Evolutionary conservation across 176 grass and related monocot genomes (phyloP).

Genomic region (barley (Hordeum vulgare)): DNA sequence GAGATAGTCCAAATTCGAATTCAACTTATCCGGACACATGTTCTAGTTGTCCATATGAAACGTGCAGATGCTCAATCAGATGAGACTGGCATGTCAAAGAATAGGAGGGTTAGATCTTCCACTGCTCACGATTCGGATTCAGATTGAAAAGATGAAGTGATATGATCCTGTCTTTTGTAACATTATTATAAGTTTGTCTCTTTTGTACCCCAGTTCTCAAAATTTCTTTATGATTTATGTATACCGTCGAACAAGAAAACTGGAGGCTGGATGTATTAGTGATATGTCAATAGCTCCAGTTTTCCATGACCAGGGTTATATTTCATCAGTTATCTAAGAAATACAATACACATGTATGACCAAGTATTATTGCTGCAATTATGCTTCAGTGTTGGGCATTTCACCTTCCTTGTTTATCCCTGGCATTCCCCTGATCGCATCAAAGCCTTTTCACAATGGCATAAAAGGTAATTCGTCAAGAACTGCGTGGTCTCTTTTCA

Average conservation of each 20-base stretch:
- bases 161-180: not conserved
- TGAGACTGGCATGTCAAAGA: constrained; percentile 35
- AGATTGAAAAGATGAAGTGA: constrained; percentile 26
- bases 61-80: too few species aligned
- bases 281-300: not conserved
- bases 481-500: not conserved
- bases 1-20: too few species aligned
- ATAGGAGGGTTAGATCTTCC: constrained; percentile 62
- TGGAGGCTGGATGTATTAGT: not conserved
- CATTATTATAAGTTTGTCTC: not conserved
- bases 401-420: not conserved
- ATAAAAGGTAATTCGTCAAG: not conserved
- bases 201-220: not conserved
- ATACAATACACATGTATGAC: not conserved
- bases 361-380: not conserved
- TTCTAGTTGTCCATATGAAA: too few species aligned
- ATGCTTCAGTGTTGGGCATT: not conserved
- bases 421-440: not conserved
- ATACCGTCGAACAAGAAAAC: not conserved
- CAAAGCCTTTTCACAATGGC: not conserved
- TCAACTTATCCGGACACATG: too few species aligned
- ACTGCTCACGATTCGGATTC: constrained; percentile 60
- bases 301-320: not conserved
- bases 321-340: not conserved
- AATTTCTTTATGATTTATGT: not conserved